Evolutionary conservation across 345 rosid species (phyloP).

Genomic region (Schrenkiella parvula): DNA sequence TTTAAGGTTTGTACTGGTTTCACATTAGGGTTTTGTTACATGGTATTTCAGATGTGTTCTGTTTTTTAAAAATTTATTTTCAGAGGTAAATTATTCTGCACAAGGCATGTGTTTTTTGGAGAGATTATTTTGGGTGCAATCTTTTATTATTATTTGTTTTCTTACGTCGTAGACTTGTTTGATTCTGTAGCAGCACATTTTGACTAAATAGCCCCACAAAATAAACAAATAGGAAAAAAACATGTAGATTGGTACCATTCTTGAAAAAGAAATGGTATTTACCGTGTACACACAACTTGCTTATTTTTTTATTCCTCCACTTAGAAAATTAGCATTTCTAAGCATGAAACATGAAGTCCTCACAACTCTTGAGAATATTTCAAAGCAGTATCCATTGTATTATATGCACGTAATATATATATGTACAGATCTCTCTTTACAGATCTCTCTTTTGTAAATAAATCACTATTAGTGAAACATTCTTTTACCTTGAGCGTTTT

Average conservation of each 20-base stretch:
- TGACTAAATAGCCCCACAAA: conserved; percentile 29
- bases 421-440: conserved; percentile 8
- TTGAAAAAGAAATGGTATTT: conserved; percentile 10
- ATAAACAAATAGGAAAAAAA: background rate
- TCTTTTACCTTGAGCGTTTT: conserved; percentile 9
- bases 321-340: conserved; percentile 12
- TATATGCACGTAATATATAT: background rate
- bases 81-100: background rate
- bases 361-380: conserved; percentile 18
- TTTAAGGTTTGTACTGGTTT: conserved; percentile 16
- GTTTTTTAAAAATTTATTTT: background rate
- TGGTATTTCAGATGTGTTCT: background rate
- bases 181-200: conserved; percentile 29
- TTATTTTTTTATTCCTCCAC: background rate
- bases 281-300: conserved; percentile 23
- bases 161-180: background rate
- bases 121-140: conserved; percentile 16
- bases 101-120: conserved; percentile 26
- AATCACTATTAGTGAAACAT: conserved; percentile 5
- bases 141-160: background rate
- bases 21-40: conserved; percentile 2
- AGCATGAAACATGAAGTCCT: conserved; percentile 27
- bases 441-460: conserved; percentile 9
- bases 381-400: background rate
- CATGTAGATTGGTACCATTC: conserved; percentile 15